Percentiles rank a stretch among this genome's conserved stretches.
Evolutionary conservation across 208 protist genomes (phyloP).

Genomic region (Acanthamoeba rhysodes): DNA sequence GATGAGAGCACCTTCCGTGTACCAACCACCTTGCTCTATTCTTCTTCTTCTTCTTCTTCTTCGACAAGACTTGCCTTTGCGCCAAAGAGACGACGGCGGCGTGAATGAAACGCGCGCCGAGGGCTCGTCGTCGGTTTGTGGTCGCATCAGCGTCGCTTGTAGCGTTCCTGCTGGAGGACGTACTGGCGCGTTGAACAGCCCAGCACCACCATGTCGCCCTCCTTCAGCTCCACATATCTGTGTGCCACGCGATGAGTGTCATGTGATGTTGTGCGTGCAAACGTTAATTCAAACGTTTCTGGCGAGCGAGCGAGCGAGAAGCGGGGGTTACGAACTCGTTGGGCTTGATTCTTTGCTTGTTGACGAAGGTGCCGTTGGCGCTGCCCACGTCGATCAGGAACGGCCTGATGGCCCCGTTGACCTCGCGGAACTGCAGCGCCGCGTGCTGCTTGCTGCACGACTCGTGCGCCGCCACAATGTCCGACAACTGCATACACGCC

Average conservation of each 20-base stretch:
- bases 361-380: constrained; percentile 65
- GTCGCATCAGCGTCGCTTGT: constrained; percentile 31
- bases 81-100: no score
- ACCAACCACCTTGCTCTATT: no score
- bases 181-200: constrained; percentile 68
- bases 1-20: no score
- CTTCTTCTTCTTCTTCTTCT: no score
- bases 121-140: neutral
- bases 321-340: constrained; percentile 5
- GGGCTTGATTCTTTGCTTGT: constrained; percentile 41
- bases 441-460: constrained; percentile 75
- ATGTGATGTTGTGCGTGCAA: no score
- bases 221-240: constrained; percentile 65
- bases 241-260: neutral
- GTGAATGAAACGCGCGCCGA: no score
- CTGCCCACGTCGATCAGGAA: constrained; percentile 74
- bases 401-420: constrained; percentile 18
- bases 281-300: neutral
- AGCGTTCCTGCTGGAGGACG: constrained; percentile 71
- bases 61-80: no score
- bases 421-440: constrained; percentile 67
- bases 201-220: constrained; percentile 41
- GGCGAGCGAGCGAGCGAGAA: neutral
- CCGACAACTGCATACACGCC: neutral
- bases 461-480: constrained; percentile 73